Evolutionary conservation across 2,329 filamentous ascomycete genomes (phyloP).

Genomic region (Plectosphaerella plurivora): DNA sequence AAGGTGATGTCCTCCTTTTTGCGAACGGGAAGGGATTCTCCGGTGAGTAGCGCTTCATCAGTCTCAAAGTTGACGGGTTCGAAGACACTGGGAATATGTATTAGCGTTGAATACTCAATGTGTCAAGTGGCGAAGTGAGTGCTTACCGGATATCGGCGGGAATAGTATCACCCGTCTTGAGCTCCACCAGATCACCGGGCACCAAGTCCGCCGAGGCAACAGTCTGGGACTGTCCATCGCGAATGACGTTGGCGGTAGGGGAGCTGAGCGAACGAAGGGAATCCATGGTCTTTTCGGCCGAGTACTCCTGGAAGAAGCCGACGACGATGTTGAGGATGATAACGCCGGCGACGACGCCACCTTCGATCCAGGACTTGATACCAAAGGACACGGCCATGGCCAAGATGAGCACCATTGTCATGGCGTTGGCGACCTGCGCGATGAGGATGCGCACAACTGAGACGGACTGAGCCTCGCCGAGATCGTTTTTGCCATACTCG

Average conservation of each 20-base stretch:
- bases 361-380: slow-evolving; percentile 48
- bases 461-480: slow-evolving; percentile 42
- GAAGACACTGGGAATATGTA: slow-evolving; percentile 24
- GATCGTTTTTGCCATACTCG: slow-evolving; percentile 55
- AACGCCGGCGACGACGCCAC: slow-evolving; percentile 46
- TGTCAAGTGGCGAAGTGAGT: slow-evolving; percentile 34
- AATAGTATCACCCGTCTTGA: slow-evolving; percentile 40
- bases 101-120: neutral
- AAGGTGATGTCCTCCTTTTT: slow-evolving; percentile 48
- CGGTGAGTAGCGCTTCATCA: slow-evolving; percentile 58
- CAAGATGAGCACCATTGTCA: slow-evolving; percentile 49
- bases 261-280: slow-evolving; percentile 43
- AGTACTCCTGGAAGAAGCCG: slow-evolving; percentile 49
- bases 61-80: slow-evolving; percentile 52
- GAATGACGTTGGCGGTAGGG: slow-evolving; percentile 43
- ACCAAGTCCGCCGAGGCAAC: slow-evolving; percentile 50
- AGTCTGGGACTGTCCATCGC: slow-evolving; percentile 40
- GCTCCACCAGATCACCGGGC: slow-evolving; percentile 52
- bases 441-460: slow-evolving; percentile 53
- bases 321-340: slow-evolving; percentile 48
- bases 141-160: slow-evolving; percentile 30
- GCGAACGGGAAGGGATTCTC: slow-evolving; percentile 55
- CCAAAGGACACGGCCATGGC: slow-evolving; percentile 47
- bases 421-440: slow-evolving; percentile 54
- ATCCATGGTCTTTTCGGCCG: slow-evolving; percentile 49